These are phyloP conservation scores for Debaryomycetaceae sp. DNA, from an alignment of 1,139 yeast species.

Conservation along the genomic window DNA sequence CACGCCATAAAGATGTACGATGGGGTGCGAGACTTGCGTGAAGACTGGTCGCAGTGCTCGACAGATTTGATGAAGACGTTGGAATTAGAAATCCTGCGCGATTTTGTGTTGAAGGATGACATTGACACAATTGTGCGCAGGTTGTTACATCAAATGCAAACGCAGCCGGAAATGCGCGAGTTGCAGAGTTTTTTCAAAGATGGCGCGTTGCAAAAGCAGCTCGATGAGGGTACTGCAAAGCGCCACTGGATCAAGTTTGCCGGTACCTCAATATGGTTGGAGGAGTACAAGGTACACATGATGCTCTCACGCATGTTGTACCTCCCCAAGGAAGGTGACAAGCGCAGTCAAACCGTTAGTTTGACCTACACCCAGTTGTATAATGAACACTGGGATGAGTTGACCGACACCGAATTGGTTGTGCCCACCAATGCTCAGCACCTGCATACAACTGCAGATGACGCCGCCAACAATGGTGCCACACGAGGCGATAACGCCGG, in stretches of 20 bases:
- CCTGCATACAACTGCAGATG: too few relatives aligned
- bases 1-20: conserved; percentile 15
- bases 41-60: conserved; percentile 6
- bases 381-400: conserved; percentile 25
- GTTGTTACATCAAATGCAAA: neutral
- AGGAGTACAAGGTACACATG: conserved; percentile 28
- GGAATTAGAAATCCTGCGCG: conserved; percentile 1
- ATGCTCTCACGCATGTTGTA: conserved; percentile 29
- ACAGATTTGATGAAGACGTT: neutral
- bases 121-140: neutral
- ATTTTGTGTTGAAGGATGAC: neutral
- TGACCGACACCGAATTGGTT: conserved; percentile 18
- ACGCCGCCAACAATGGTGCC: conserved; percentile 13
- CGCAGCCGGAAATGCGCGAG: conserved; percentile 12
- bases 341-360: conserved; percentile 22
- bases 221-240: conserved; percentile 14
- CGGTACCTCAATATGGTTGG: conserved; percentile 31
- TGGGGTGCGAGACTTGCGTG: conserved; percentile 18
- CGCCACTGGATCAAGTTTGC: conserved; percentile 29
- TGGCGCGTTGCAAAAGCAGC: conserved; percentile 15
- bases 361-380: conserved; percentile 24
- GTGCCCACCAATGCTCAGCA: conserved; percentile 24
- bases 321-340: conserved; percentile 15
- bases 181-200: conserved; percentile 16
- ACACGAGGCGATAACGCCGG: too few relatives aligned